Evolutionary conservation across 106 monocot genomes (phyloP).

Genomic region (Platanthera zijinensis): DNA sequence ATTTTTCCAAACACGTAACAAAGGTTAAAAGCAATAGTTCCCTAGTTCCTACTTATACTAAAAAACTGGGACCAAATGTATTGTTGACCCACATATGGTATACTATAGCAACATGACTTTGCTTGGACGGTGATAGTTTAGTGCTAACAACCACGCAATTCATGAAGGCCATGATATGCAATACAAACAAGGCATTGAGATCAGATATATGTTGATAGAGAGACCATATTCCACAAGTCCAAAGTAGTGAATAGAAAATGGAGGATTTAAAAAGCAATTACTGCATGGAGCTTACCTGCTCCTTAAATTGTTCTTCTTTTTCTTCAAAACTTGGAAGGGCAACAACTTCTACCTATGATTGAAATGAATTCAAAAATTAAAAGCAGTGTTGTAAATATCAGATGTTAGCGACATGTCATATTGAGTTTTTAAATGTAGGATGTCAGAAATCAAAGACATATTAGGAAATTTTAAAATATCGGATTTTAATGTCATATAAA

Average conservation of each 20-base stretch:
- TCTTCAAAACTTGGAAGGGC: slow-evolving; percentile 92
- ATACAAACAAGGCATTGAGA: not conserved
- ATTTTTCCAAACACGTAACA: not conserved
- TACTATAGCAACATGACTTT: not conserved
- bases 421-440: no score
- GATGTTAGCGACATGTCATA: no score
- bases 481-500: no score
- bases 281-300: slow-evolving; percentile 43
- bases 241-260: not conserved
- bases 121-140: not conserved
- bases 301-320: slow-evolving; percentile 91
- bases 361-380: not conserved
- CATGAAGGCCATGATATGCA: not conserved
- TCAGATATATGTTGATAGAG: not conserved
- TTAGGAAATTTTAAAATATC: no score
- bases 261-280: not conserved
- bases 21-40: not conserved
- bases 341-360: slow-evolving; percentile 66
- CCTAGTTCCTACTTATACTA: not conserved
- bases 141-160: not conserved
- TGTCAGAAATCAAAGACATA: no score
- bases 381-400: no score
- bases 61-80: not conserved
- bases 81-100: not conserved
- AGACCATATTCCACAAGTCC: not conserved